Evolutionary conservation across 352 stramenopile genomes (phyloP).

Genomic region (Pythium utonaiense): DNA sequence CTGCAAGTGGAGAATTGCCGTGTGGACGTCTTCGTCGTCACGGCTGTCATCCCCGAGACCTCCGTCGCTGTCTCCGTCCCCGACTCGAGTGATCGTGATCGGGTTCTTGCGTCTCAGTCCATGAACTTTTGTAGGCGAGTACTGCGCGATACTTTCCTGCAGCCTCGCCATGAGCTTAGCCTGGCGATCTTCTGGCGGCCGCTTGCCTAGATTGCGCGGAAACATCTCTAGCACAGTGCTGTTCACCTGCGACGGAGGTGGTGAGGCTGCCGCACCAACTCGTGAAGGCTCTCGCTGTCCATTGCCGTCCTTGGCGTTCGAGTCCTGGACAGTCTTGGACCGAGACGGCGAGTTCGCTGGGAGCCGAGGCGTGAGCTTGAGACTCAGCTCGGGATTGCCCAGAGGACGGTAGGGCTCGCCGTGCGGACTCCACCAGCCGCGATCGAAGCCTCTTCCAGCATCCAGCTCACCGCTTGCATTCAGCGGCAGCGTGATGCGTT

Average conservation of each 20-base stretch:
- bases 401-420: slow-evolving; percentile 67
- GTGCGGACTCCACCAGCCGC: slow-evolving; percentile 68
- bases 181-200: slow-evolving; percentile 42
- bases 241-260: neutral
- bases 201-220: slow-evolving; percentile 33
- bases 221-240: slow-evolving; percentile 29
- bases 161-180: slow-evolving; percentile 47
- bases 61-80: neutral
- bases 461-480: neutral
- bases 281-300: slow-evolving; percentile 18
- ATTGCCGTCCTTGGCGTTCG: slow-evolving; percentile 27
- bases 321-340: neutral
- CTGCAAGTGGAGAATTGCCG: slow-evolving; percentile 7
- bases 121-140: slow-evolving; percentile 43
- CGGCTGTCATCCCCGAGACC: neutral
- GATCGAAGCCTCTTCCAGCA: slow-evolving; percentile 9
- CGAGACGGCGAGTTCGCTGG: slow-evolving; percentile 18
- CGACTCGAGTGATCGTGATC: slow-evolving; percentile 6
- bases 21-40: slow-evolving; percentile 12
- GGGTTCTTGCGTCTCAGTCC: slow-evolving; percentile 23
- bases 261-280: slow-evolving; percentile 22
- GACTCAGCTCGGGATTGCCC: slow-evolving; percentile 56
- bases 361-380: slow-evolving; percentile 64
- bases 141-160: slow-evolving; percentile 42
- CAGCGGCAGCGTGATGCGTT: slow-evolving; percentile 43